Base-by-base conservation (phyloP, 2,329 filamentous ascomycete genomes). In the Diaporthe velutina region DNA sequence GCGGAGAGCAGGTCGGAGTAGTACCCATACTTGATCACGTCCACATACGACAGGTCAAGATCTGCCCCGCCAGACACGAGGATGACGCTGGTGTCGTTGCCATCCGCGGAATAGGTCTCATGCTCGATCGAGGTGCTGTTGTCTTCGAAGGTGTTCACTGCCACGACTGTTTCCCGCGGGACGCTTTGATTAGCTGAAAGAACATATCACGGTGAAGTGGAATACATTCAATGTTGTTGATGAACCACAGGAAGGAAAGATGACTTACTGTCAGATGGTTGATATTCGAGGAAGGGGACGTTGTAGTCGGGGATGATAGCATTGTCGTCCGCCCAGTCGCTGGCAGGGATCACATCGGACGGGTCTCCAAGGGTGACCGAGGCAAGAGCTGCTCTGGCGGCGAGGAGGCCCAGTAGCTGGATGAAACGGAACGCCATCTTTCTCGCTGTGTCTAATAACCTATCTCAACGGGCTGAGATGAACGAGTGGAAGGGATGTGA, bases 11-110 rank as follows among this genome's bases (percentile, higher is more conserved):
- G 76, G 64, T 82, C 79, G 19, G 77, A 78, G 6, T 77, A 77
- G 57, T 82, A 82, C 1, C 81, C 82, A 25, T 75, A 64, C 75
- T 83, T 83, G 40, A 79, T n/a, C 8, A 83, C 67, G 38, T 78
- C 71, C 5, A 77, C 75, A 40, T 80, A 78, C 3, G 80, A 80
- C 7, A 81, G 66, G n/a, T 78, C 79, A 73, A 79, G 58, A 17
- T 75, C 73, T n/a, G 77, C 72, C 5, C 73, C 66, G 15, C 77
- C 67, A 7, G 77, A 52, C 19, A 73, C 77, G 28, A 78, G 30
- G 38, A 79, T 73, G 12, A 79, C 78, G 54, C 75, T 78, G 7
- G 78, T 79, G 48, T 79, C 58, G 28, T 79, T 79, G 15, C 64
- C 74, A 48, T 71, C 58, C 25, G 38, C 58, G 7, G 38, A 42